These are phyloP conservation scores for Lophium mytilinum DNA, from an alignment of 495 filamentous ascomycete species.

Conservation along the genomic window DNA sequence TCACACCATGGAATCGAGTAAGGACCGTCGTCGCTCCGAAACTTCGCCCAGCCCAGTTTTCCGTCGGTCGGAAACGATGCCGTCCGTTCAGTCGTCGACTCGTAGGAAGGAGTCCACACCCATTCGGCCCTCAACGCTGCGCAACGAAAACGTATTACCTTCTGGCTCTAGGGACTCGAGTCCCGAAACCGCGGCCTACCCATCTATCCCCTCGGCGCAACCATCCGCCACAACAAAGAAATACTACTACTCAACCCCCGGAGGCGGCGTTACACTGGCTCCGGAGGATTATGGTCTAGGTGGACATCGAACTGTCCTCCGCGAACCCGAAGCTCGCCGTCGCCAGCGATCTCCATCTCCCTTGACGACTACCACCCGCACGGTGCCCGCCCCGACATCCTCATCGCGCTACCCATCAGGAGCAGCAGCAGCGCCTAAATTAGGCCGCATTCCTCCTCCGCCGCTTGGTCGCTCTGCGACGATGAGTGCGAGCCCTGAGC, in stretches of 20 bases:
- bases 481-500: conserved; percentile 2
- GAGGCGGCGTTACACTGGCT: conserved; percentile 4
- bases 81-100: conserved; percentile 3
- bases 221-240: conserved; percentile 6
- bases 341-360: conserved; percentile 18
- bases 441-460: not conserved
- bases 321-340: conserved; percentile 13
- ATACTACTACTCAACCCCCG: conserved; percentile 6
- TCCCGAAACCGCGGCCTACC: conserved; percentile 4
- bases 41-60: conserved; percentile 17
- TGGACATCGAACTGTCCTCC: conserved; percentile 21
- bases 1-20: conserved; percentile 11
- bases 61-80: conserved; percentile 28
- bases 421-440: too few species aligned
- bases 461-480: conserved; percentile 19
- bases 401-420: not conserved
- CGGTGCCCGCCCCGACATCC: not conserved
- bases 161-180: conserved; percentile 20
- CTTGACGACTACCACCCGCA: not conserved
- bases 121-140: conserved; percentile 9
- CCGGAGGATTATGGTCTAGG: conserved; percentile 13
- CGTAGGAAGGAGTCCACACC: conserved; percentile 16
- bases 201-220: conserved; percentile 5
- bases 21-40: conserved; percentile 17
- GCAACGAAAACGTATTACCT: conserved; percentile 9